Conservation (phyloP, 306 rosid species). For the Quercus berberidifolia region DNA sequence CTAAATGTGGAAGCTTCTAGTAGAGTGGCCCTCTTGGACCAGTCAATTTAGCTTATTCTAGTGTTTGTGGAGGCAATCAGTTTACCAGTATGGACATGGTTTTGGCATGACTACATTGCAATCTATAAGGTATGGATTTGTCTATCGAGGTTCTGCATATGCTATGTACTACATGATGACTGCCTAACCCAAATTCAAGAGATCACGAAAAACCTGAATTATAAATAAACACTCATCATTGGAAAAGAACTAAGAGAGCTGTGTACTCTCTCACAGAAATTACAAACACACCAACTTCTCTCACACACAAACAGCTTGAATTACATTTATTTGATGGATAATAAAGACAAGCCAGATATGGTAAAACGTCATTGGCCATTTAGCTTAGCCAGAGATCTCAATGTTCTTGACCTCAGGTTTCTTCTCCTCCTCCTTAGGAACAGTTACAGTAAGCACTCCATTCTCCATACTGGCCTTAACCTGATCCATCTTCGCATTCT, state of each 20-base stretch:
- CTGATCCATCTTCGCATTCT: conserved; percentile 11
- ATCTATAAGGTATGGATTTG: too few relatives aligned
- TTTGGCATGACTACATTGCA: too few relatives aligned
- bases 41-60: too few relatives aligned
- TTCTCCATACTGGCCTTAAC: conserved; percentile 9
- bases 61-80: too few relatives aligned
- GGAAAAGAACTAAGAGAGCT: too few relatives aligned
- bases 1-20: neutral
- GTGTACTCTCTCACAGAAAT: neutral
- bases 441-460: conserved; percentile 12
- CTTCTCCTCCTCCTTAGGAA: conserved; percentile 15
- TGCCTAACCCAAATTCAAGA: too few relatives aligned
- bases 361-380: neutral
- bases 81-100: too few relatives aligned
- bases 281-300: neutral
- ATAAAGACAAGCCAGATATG: neutral
- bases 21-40: neutral
- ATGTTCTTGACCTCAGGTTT: conserved; percentile 2
- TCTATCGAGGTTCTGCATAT: too few relatives aligned
- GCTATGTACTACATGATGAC: too few relatives aligned
- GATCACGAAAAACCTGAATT: too few relatives aligned
- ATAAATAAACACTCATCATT: too few relatives aligned
- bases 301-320: neutral
- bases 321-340: neutral
- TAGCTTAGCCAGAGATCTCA: conserved; percentile 9